Conservation (phyloP, 2,329 filamentous ascomycete species). For the Hypoxylon sp. region DNA sequence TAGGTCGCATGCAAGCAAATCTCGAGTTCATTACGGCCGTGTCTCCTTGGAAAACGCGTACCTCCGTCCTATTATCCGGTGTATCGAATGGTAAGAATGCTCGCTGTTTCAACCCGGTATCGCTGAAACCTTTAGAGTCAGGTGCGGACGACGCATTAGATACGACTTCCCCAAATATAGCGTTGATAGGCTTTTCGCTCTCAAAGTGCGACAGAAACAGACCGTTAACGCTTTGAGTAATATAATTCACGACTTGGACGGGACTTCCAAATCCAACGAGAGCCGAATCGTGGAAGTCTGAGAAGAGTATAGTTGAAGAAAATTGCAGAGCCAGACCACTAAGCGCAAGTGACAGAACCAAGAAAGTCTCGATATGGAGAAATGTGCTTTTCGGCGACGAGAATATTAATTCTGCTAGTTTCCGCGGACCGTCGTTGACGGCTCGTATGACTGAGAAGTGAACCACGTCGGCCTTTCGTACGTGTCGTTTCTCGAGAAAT, state of each 20-base stretch:
- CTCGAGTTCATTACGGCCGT: background rate
- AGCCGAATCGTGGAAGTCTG: conserved; percentile 1
- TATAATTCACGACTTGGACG: background rate
- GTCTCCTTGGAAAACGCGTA: background rate
- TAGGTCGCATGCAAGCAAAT: conserved; percentile 4
- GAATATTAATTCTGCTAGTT: background rate
- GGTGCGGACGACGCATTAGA: background rate
- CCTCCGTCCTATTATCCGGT: background rate
- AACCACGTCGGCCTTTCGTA: background rate
- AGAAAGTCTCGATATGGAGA: background rate
- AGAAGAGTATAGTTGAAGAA: conserved; percentile 9
- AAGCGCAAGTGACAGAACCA: background rate
- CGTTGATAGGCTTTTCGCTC: background rate
- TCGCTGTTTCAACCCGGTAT: conserved; percentile 3
- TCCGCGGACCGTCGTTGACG: conserved; percentile 2
- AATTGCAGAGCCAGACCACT: conserved; percentile 2
- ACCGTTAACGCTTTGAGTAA: background rate
- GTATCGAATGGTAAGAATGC: background rate
- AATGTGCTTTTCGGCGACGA: background rate
- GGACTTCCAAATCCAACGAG: background rate
- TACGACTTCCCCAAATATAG: background rate
- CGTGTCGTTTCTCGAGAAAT: conserved; percentile 1
- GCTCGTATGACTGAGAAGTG: conserved; percentile 1
- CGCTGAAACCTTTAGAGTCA: conserved; percentile 8
- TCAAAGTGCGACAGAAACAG: background rate